Evolutionary conservation across 192 early-diverging fungal species (phyloP), one percentile per base, ranked within the genome.

Genomic region (Rhizophagus clarus): DNA sequence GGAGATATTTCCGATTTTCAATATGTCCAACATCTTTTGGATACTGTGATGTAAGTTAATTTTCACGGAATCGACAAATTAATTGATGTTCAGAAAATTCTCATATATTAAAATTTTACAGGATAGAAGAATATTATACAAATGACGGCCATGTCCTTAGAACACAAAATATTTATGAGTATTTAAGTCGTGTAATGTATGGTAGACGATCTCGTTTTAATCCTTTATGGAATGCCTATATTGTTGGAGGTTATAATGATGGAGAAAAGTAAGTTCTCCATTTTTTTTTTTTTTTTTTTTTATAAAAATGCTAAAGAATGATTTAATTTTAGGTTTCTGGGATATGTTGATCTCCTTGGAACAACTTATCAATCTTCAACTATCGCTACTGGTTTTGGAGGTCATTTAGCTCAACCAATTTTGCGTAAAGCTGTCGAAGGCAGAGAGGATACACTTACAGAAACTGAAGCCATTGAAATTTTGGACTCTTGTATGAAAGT

Each of bases 1-100:
- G 98, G 98, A 31, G 98, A 99, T 83, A 91, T 97, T 26, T 94
- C 93, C 31, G 98, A 99, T 85, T 95, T 93, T 81, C 97, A 99
- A 89, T 91, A 97, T 84, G 90, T 96, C 80, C 85, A 95, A 81
- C 94, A 97, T 82, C 83, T 94, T 68, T 84, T 99, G 74, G 92
- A 95, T 70, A 86, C 91, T 68, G 79, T 94, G 72, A 90, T 93
- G 92, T 93, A 88, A 84, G 81, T 34, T 26, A 29, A 32, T 72
- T 66, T 34, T 40, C 37, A 40, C 8, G 37, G 34, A 34, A 34
- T 34, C 5, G 34, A 4, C 5, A 34, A 34, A 34, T 34, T 34
- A 34, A 34, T 34, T 34, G 34, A 34, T 34, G 34, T 34, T 34
- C 37, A 7, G 37, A 40, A 40, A 40, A 62, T 22, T 20, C 22